Evolutionary conservation across 2,329 filamentous ascomycete species (phyloP).

Genomic region (Fusarium stilboides): DNA sequence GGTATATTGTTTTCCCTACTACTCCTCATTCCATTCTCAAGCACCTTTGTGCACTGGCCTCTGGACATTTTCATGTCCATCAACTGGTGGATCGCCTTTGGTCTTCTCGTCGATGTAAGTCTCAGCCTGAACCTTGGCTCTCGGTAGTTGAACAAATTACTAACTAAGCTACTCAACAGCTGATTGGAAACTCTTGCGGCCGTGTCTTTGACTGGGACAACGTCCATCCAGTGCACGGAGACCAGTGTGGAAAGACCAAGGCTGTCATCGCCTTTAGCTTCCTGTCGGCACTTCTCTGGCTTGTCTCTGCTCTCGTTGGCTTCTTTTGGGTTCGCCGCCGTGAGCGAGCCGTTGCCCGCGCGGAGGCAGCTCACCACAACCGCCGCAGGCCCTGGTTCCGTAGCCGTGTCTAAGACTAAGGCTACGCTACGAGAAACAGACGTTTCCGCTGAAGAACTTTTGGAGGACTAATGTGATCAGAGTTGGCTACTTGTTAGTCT

Average conservation of each 20-base stretch:
- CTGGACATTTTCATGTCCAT: constrained; percentile 78
- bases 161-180: constrained; percentile 47
- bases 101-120: constrained; percentile 74
- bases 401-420: constrained; percentile 59
- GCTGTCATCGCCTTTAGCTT: constrained; percentile 80
- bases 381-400: constrained; percentile 60
- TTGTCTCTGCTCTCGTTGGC: constrained; percentile 73
- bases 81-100: constrained; percentile 80
- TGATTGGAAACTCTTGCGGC: constrained; percentile 66
- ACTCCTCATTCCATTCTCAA: constrained; percentile 80
- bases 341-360: constrained; percentile 54
- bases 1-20: constrained; percentile 78
- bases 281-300: constrained; percentile 79
- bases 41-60: constrained; percentile 78
- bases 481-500: constrained; percentile 19
- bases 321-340: constrained; percentile 67
- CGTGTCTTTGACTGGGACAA: constrained; percentile 73
- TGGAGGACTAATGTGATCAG: constrained; percentile 5
- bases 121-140: background rate
- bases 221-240: constrained; percentile 61
- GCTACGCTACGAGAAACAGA: background rate
- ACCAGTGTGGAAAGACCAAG: constrained; percentile 78
- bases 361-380: constrained; percentile 49
- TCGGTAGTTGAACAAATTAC: constrained; percentile 10
- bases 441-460: constrained; percentile 25